Evolutionary conservation across 75 land plant species (phyloP), one percentile per base, ranked within the genome.

Genomic region (Larix kaempferi): DNA sequence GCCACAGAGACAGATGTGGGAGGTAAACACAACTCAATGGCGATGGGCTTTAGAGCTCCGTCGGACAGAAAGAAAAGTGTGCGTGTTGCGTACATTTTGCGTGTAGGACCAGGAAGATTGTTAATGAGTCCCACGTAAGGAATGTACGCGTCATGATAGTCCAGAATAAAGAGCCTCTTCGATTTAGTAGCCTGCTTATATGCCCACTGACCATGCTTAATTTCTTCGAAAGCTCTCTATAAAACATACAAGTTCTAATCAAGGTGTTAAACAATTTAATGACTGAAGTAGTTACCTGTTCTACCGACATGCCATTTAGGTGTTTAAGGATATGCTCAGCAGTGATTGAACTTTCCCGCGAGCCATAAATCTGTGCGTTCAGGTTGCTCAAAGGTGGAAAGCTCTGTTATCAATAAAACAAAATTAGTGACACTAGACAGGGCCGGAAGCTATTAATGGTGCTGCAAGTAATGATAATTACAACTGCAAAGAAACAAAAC

Each of bases 21-120:
- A 4, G 92, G 94, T 5, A 93, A 85, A 41, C 86, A 86, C 64
- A 91, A 82, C 81, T 94, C 97, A 71, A 94, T 91, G 74, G 89
- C 91, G 12, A 91, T 41, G 1, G 91, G 92, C 78, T 37, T 82
- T 57, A 94, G 74, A 1, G 86, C 86, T 64, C 89, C 87, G 12
- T 79, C 82, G 15, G 67, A 61, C 21, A 91, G 78, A 79, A 86
- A 91, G 82, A 91, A 88, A n/a, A 94, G 19, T 3, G 97, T 82
- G 17, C 92, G 80, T 2, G 94, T 88, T 0, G 89, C 97, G 60
- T 94, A 94, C 6, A 86, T 55, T 10, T 88, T 87, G 15, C n/a
- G n/a, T n/a, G n/a, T n/a, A n/a, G 85, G 82, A 25, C 82, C 81
- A 37, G 80, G 61, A 4, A 76, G 55, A 61, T 76, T 80, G 79